These are phyloP conservation scores for Eucalyptus albens DNA, from an alignment of 345 rosid genomes.

Conservation along the genomic window DNA sequence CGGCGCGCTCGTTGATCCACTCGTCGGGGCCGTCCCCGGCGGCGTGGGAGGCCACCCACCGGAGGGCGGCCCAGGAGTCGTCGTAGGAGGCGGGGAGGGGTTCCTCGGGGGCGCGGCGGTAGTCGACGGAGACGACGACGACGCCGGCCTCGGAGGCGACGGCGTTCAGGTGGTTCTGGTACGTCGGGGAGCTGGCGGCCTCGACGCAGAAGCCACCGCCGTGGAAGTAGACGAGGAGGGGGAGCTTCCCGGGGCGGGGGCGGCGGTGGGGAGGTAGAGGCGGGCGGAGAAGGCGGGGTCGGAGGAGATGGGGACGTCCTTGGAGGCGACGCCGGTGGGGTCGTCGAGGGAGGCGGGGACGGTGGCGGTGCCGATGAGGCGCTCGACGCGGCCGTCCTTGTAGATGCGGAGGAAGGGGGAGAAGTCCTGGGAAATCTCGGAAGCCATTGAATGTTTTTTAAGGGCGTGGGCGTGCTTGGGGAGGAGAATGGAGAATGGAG, in stretches of 20 bases:
- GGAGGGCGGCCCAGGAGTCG: conserved; percentile 23
- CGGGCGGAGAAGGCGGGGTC: conserved; percentile 8
- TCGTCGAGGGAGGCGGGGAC: conserved; percentile 25
- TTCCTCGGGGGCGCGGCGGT: conserved; percentile 18
- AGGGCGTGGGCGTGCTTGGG: not conserved
- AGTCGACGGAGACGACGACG: conserved; percentile 15
- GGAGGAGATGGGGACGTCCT: conserved; percentile 13
- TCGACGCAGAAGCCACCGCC: conserved; percentile 25
- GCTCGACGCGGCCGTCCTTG: conserved; percentile 46
- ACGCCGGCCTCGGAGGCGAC: conserved; percentile 7
- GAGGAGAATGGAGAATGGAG: not conserved
- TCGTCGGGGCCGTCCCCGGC: conserved; percentile 13
- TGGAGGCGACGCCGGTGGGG: conserved; percentile 30
- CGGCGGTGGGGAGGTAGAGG: conserved; percentile 17
- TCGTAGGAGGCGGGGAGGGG: conserved; percentile 15
- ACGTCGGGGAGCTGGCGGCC: conserved; percentile 9
- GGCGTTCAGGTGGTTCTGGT: conserved; percentile 12
- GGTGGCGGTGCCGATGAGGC: conserved; percentile 10
- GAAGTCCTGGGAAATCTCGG: conserved; percentile 15
- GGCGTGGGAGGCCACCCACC: conserved; percentile 20
- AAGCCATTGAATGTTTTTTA: not conserved
- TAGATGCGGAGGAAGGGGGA: conserved; percentile 12
- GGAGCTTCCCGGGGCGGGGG: conserved; percentile 12
- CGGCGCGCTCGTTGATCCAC: conserved; percentile 15
- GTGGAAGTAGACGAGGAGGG: conserved; percentile 24